These are phyloP conservation scores for Lipomyces mesembrius DNA, from an alignment of 805 yeast species.

Conservation along the genomic window DNA sequence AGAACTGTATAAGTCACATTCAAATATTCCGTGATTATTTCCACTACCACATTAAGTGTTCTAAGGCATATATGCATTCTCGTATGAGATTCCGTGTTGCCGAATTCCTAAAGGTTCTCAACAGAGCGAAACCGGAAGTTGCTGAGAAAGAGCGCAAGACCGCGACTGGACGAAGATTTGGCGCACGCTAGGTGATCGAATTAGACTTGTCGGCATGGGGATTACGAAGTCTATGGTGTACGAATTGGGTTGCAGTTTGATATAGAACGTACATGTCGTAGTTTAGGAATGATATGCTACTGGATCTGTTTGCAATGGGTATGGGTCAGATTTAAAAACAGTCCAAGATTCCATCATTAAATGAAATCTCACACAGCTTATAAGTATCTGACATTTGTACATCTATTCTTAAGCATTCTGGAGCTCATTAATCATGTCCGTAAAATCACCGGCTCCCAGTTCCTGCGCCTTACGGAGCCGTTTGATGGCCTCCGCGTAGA, in stretches of 20 bases:
- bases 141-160: conserved; percentile 78
- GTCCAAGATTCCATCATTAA: background rate
- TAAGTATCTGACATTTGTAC: background rate
- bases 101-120: conserved; percentile 91
- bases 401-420: background rate
- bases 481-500: conserved; percentile 71
- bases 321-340: background rate
- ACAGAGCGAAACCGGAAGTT: conserved; percentile 90
- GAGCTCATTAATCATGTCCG: conserved; percentile 46
- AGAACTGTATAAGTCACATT: conserved; percentile 88
- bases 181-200: conserved; percentile 17
- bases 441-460: conserved; percentile 47
- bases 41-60: conserved; percentile 98
- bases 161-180: conserved; percentile 73
- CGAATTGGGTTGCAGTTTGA: background rate
- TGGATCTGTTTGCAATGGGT: background rate
- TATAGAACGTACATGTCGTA: background rate
- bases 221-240: conserved; percentile 2
- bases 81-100: conserved; percentile 96
- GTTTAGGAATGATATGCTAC: background rate
- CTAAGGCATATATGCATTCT: conserved; percentile 97
- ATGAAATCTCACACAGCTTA: background rate
- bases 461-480: conserved; percentile 71
- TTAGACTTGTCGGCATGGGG: background rate
- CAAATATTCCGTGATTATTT: conserved; percentile 93